Evolutionary conservation across 2,329 filamentous ascomycete genomes (phyloP).

Genomic region (Nannizziopsis barbatae): DNA sequence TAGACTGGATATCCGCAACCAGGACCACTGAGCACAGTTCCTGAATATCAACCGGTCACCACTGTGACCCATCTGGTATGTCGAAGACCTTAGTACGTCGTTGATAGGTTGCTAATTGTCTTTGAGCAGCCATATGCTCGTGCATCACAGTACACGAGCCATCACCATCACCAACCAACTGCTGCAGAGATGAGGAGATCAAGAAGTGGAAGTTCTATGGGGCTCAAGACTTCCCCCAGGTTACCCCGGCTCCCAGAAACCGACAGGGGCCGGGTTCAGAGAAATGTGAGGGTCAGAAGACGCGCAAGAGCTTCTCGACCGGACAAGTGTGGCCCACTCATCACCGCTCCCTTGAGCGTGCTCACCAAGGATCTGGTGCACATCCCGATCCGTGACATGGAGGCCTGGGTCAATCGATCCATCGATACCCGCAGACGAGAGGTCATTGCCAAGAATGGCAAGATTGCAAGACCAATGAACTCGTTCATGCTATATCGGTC

Average conservation of each 20-base stretch:
- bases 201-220: slow-evolving; percentile 11
- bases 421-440: slow-evolving; percentile 56
- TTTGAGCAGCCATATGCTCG: slow-evolving; percentile 8
- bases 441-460: slow-evolving; percentile 58
- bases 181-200: slow-evolving; percentile 12
- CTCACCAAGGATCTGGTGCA: slow-evolving; percentile 19
- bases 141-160: not conserved
- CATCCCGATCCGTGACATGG: slow-evolving; percentile 65
- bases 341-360: slow-evolving; percentile 18
- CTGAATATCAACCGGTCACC: slow-evolving; percentile 9
- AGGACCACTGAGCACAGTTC: slow-evolving; percentile 7
- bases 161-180: not conserved
- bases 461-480: slow-evolving; percentile 89
- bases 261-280: slow-evolving; percentile 16
- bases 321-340: slow-evolving; percentile 11
- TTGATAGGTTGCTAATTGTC: not conserved
- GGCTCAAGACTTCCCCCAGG: slow-evolving; percentile 6
- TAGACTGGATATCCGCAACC: slow-evolving; percentile 9
- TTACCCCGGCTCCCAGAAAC: slow-evolving; percentile 6
- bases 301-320: slow-evolving; percentile 13
- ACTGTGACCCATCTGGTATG: slow-evolving; percentile 12
- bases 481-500: slow-evolving; percentile 97
- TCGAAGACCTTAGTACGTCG: not conserved
- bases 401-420: slow-evolving; percentile 63
- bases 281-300: slow-evolving; percentile 16